Percentiles rank a stretch among this genome's conserved stretches.
These are phyloP conservation scores for Cardamine chenopodiifolia DNA, from an alignment of 345 rosid species.

Conservation along the genomic window DNA sequence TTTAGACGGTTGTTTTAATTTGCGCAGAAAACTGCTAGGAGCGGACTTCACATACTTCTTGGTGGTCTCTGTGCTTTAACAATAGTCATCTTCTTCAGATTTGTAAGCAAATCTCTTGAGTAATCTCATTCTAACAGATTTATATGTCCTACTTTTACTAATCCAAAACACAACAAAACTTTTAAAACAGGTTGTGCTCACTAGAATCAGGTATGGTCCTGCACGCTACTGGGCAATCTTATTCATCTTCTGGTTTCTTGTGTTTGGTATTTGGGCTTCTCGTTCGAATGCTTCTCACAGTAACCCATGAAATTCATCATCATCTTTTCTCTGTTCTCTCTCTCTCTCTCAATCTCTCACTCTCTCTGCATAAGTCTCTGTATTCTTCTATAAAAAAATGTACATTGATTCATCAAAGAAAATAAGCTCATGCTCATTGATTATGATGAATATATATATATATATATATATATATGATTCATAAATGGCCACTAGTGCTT, in stretches of 20 bases:
- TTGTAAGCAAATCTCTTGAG: conserved; percentile 57
- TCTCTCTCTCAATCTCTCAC: not conserved
- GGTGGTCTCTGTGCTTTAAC: conserved; percentile 91
- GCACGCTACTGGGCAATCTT: conserved; percentile 98
- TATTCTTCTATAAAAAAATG: conserved; percentile 42
- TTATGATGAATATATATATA: conserved; percentile 36
- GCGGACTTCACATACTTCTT: conserved; percentile 90
- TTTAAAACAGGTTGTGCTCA: conserved; percentile 79
- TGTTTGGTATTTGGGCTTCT: conserved; percentile 96
- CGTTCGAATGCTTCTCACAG: conserved; percentile 43
- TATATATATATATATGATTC: conserved; percentile 32
- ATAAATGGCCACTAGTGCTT: conserved; percentile 9
- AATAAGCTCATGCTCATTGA: conserved; percentile 38
- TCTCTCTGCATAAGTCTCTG: not conserved
- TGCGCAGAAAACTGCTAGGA: conserved; percentile 82
- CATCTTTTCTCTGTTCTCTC: conserved; percentile 17
- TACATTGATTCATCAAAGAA: conserved; percentile 37
- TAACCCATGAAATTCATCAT: conserved; percentile 26
- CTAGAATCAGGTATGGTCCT: conserved; percentile 96
- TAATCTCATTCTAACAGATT: not conserved
- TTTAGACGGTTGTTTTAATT: conserved; percentile 7
- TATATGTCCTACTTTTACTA: not conserved
- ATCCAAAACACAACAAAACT: conserved; percentile 11
- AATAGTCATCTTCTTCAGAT: conserved; percentile 89
- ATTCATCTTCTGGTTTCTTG: conserved; percentile 97